Evolutionary conservation across 2,329 filamentous ascomycete species (phyloP).

Genomic region (Plectosphaerella sp.): DNA sequence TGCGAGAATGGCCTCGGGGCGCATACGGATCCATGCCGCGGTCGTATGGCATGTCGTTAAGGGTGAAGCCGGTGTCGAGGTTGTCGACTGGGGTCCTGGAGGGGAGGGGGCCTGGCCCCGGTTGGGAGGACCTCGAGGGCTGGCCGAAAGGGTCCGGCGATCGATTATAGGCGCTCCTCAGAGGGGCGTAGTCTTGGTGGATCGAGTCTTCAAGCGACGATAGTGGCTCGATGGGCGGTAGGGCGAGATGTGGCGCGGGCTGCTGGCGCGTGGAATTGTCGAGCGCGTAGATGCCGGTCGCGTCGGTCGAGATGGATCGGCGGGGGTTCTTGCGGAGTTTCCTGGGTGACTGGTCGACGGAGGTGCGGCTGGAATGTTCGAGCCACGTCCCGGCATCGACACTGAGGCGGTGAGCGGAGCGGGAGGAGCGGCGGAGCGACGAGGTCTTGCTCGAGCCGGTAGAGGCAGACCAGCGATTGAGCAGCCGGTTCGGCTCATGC

Average conservation of each 20-base stretch:
- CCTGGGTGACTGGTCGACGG: background rate
- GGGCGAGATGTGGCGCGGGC: background rate
- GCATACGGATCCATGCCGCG: slow-evolving; percentile 19
- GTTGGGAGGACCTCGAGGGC: background rate
- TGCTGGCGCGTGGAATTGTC: background rate
- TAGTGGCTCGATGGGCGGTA: background rate
- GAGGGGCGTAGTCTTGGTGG: background rate
- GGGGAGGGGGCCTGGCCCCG: background rate
- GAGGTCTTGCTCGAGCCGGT: slow-evolving; percentile 35
- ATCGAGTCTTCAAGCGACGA: background rate
- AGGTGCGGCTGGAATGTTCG: background rate
- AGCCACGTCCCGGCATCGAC: background rate
- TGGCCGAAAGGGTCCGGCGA: background rate
- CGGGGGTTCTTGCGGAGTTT: background rate
- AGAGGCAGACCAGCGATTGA: slow-evolving; percentile 46
- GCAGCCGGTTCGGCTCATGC: slow-evolving; percentile 36
- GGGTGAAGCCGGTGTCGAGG: background rate
- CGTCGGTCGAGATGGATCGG: background rate
- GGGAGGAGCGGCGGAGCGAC: background rate
- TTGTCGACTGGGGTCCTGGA: too few relatives aligned
- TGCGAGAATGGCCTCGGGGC: slow-evolving; percentile 36
- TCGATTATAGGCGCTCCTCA: background rate
- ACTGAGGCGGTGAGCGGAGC: background rate
- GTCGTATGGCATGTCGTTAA: slow-evolving; percentile 20
- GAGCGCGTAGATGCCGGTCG: background rate